Base-by-base conservation (phyloP, 345 rosid species). In the Draba incana region DNA sequence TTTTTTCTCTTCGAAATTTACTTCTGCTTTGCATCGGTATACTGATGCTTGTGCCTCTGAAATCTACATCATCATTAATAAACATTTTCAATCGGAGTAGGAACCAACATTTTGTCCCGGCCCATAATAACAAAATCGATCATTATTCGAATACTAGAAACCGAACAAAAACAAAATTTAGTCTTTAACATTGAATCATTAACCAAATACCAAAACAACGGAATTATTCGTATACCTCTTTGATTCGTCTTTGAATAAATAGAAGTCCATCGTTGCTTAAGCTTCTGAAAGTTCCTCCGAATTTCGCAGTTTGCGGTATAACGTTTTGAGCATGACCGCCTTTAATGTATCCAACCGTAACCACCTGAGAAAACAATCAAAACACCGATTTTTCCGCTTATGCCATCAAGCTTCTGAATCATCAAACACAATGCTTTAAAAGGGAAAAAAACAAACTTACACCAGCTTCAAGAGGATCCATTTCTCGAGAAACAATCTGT, bases 401-500 rank as follows among this genome's bases (percentile, higher is more conserved):
- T n/a, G n/a, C n/a, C n/a, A n/a, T n/a, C n/a, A n/a, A n/a, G n/a
- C n/a, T n/a, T 37, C 23, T 46, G 64, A 20, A 38, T 15, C 28
- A 28, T 49, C 23, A 28, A 56, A 53, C 49, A 66, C 39, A 27
- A 31, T 44, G 48, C 15, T 15, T 38, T 6, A 14, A 11, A 14
- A 30, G 14, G 2, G 20, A 13, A 14, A 13, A 14, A 27, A 43
- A 2, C 56, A 61, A 45, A 52, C 64, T 75, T 79, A 87, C 96
- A 75, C 78, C 81, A 25, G 89, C 81, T 30, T 87, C 83, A 1
- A 87, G 89, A 15, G 96, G 93, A 72, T 85, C 76, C 25, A 81
- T 69, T 63, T 89, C 91, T n/a, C 86, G 79, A 0, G 96, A 87
- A 11, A 87, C 86, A 48, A 89, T 84, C 75, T 84, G 92, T 62